phyloP scores from a whole-genome alignment of 495 filamentous ascomycete species.

The Thermochaetoides thermophila region DNA sequence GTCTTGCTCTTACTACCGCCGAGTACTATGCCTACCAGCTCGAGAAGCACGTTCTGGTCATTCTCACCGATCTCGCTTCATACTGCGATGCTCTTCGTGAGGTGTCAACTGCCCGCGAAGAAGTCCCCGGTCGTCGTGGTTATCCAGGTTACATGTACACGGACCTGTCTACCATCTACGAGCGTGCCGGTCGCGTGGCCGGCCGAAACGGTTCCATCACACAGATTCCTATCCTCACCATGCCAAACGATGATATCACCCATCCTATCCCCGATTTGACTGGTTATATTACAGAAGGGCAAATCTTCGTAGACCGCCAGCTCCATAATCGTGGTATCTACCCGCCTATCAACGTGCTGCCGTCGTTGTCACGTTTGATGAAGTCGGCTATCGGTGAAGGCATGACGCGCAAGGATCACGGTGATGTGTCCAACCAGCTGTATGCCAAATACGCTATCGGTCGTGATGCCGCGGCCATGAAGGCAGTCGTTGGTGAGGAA shows the following conservation, averaged over 20 bases:
- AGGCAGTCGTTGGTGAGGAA: conserved; percentile 97
- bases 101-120: conserved; percentile 93
- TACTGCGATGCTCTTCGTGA: conserved; percentile 99
- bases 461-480: conserved; percentile 96
- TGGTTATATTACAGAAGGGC: conserved; percentile 96
- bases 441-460: conserved; percentile 99
- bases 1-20: conserved; percentile 93
- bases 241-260: conserved; percentile 99
- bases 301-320: conserved; percentile 95
- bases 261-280: conserved; percentile 98
- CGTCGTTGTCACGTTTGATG: conserved; percentile 97
- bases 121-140: conserved; percentile 98
- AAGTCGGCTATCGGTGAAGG: conserved; percentile 98
- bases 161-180: conserved; percentile 99
- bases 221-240: conserved; percentile 95
- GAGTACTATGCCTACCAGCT: conserved; percentile 99
- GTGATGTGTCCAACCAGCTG: conserved; percentile 96
- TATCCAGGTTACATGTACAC: conserved; percentile 99
- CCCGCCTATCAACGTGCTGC: conserved; percentile 97
- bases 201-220: conserved; percentile 97
- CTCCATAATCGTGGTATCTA: conserved; percentile 93
- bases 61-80: conserved; percentile 92
- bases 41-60: conserved; percentile 98
- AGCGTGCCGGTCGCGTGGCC: conserved; percentile 95
- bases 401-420: conserved; percentile 89